A percentile compares a stretch with the other conserved stretches of the same genome.
These are phyloP conservation scores for Candida buenavistaensis DNA, from an alignment of 1,139 yeast species.

Conservation along the genomic window DNA sequence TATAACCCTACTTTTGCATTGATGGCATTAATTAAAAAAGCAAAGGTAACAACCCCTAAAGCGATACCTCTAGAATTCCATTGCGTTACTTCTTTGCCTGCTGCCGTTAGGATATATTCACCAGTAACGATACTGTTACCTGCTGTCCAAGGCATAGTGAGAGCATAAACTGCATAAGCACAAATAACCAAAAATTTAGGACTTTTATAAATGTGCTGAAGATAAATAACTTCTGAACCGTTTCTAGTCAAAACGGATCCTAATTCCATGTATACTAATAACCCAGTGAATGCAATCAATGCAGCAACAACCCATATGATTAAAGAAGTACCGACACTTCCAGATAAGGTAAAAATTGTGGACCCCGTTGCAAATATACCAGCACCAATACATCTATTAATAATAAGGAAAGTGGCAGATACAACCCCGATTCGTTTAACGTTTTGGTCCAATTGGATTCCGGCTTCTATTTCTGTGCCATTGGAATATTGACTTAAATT, in stretches of 20 bases:
- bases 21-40: conserved; percentile 63
- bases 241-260: conserved; percentile 83
- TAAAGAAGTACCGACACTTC: conserved; percentile 74
- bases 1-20: conserved; percentile 66
- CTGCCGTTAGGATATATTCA: conserved; percentile 61
- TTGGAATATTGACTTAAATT: conserved; percentile 18
- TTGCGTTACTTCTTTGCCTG: conserved; percentile 63
- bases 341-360: conserved; percentile 66
- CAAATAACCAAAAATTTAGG: conserved; percentile 73
- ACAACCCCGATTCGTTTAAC: conserved; percentile 59
- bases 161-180: conserved; percentile 74
- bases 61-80: conserved; percentile 82
- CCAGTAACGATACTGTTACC: conserved; percentile 62
- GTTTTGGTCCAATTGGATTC: conserved; percentile 50
- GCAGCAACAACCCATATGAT: conserved; percentile 80
- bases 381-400: conserved; percentile 84
- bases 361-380: conserved; percentile 87
- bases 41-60: conserved; percentile 70
- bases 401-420: conserved; percentile 69
- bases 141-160: conserved; percentile 84
- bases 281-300: conserved; percentile 69
- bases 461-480: conserved; percentile 27
- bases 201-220: conserved; percentile 67
- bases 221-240: conserved; percentile 86
- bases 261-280: conserved; percentile 78